Base-by-base conservation (phyloP, 371 early-diverging fungal species). In the Encephalitozoon hellem region DNA sequence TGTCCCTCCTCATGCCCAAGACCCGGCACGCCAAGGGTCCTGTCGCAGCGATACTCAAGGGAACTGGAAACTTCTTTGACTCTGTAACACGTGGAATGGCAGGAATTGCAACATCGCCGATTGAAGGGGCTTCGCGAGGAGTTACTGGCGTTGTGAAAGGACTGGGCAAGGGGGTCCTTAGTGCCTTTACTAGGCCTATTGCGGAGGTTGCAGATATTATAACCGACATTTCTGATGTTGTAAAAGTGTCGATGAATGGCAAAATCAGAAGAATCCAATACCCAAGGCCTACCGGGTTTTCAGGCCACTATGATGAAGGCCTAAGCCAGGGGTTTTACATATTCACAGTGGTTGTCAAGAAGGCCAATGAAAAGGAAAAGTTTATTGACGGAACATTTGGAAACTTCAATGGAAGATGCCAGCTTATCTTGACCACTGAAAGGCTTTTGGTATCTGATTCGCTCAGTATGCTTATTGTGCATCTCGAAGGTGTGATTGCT, bases 331-430 rank as follows among this genome's bases (percentile, higher is more conserved):
- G 52, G 9, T 71, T 71, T 43, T 71, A 71, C n/a, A 71, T 71
- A 59, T 71, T 55, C 47, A 54, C 30, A 38, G 21, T 28, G 5
- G 23, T 55, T n/a, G 39, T 41, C 42, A 42, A 54, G 12, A 71
- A 54, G 45, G 2, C 15, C 9, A 0, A 47, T 47, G 26, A 32
- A 18, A 25, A 55, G 2, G 71, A 71, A 45, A 28, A n/a, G 12
- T 71, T 71, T 63, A n/a, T 15, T 26, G 71, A 71, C 54, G 71
- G 42, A 2, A 41, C 71, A 42, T 71, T 43, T 71, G 55, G 39
- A 8, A 26, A 25, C 28, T 26, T 66, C 3, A 71, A 71, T 9
- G 45, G n/a, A 23, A 71, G 28, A 26, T 41, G 42, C 47, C 59
- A 59, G 5, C 25, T 71, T 0, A 59, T 71, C 26, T 32, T 71